Percentiles rank a stretch among this genome's conserved stretches.
Conservation (phyloP, 352 stramenopile species). For the Stramenopiles sp. region DNA sequence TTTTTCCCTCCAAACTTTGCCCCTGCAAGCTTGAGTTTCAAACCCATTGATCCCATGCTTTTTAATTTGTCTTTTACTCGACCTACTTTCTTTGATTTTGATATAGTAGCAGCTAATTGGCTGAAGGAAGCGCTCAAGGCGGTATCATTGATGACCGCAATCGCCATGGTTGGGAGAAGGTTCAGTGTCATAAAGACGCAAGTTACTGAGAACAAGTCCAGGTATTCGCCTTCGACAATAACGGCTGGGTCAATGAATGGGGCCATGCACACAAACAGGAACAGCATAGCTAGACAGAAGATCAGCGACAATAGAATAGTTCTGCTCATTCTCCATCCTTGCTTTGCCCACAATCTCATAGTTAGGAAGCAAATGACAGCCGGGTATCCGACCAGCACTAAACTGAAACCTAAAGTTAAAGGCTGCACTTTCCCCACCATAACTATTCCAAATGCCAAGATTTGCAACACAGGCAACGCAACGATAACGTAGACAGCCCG, state of each 20-base stretch:
- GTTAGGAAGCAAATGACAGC: too few species aligned
- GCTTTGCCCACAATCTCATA: constrained; percentile 41
- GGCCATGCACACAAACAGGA: constrained; percentile 48
- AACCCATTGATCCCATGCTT: constrained; percentile 41
- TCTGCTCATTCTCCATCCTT: constrained; percentile 53
- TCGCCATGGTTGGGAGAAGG: constrained; percentile 64
- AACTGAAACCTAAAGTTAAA: constrained; percentile 41
- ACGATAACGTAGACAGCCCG: constrained; percentile 36
- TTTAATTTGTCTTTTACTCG: constrained; percentile 52
- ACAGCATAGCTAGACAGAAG: constrained; percentile 34
- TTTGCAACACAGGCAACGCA: constrained; percentile 33
- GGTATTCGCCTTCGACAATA: constrained; percentile 36
- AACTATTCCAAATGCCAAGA: constrained; percentile 46
- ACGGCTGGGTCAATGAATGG: constrained; percentile 49
- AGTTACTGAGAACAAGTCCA: constrained; percentile 52
- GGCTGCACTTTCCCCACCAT: constrained; percentile 42
- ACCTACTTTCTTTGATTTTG: constrained; percentile 46
- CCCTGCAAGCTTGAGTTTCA: too few species aligned
- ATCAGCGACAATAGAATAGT: constrained; percentile 34
- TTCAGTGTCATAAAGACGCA: constrained; percentile 53
- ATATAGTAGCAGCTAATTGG: constrained; percentile 46
- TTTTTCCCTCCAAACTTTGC: too few species aligned
- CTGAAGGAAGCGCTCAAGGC: constrained; percentile 52
- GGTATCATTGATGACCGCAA: constrained; percentile 61
- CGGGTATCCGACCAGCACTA: constrained; percentile 32